A percentile compares a stretch with the other conserved stretches of the same genome.
Conservation (phyloP, 176 grass and related monocot genomes). For the Avena eriantha region DNA sequence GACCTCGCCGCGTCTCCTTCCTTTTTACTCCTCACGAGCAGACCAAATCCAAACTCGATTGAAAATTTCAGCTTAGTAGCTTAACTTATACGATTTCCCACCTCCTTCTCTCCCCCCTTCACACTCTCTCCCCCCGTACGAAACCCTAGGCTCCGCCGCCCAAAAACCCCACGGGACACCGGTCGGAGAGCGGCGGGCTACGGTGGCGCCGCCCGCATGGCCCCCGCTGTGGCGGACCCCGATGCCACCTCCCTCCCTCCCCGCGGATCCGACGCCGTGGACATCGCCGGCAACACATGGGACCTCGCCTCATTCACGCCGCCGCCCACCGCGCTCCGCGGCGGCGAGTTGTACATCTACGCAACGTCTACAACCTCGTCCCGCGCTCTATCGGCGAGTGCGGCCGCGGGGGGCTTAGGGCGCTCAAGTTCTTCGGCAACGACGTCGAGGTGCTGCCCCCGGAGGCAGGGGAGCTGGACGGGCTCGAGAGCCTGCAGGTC, state of each 20-base stretch:
- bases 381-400: conserved; percentile 61
- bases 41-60: conserved; percentile 1
- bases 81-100: neutral
- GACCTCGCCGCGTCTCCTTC: neutral
- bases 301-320: conserved; percentile 66
- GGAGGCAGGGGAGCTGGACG: conserved; percentile 68
- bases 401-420: conserved; percentile 53
- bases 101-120: neutral
- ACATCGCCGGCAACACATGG: conserved; percentile 79
- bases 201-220: conserved; percentile 37
- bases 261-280: conserved; percentile 58
- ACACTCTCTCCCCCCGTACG: conserved; percentile 34
- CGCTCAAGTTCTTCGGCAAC: conserved; percentile 94
- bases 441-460: conserved; percentile 88
- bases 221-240: conserved; percentile 29
- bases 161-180: conserved; percentile 61
- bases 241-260: conserved; percentile 35
- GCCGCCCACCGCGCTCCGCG: conserved; percentile 28
- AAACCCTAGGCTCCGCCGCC: conserved; percentile 57
- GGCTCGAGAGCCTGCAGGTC: conserved; percentile 77
- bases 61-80: conserved; percentile 6
- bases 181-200: conserved; percentile 8
- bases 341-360: conserved; percentile 78
- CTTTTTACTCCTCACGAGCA: neutral
- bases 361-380: conserved; percentile 74